Evolutionary conservation across 2,329 filamentous ascomycete species (phyloP), one percentile per base, ranked within the genome.

Genomic region (Dendryphion nanum): DNA sequence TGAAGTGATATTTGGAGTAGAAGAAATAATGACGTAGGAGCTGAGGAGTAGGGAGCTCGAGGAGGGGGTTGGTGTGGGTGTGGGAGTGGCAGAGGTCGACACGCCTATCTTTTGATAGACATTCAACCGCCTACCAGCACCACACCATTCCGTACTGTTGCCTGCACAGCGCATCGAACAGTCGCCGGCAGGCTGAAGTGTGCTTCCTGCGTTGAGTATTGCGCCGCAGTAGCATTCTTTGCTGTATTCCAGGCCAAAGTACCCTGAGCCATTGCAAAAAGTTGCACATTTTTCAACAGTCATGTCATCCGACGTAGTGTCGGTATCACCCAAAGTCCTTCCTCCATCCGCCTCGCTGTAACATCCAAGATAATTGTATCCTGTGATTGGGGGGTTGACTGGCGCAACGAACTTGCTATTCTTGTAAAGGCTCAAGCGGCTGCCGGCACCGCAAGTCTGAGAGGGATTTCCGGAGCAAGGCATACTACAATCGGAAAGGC

Each of bases 211-310:
- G 14, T 45, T 44, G 26, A 55, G 31, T n/a, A 26, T 42, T 5
- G 44, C 30, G 18, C 54, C 57, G 28, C 57, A 62, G 32, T 54
- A 55, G 40, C 50, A 51, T 32, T 53, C 50, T 12, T 36, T 19
- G 18, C 51, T 42, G 23, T 49, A 53, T 18, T 57, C 54, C n/a
- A 69, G 47, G 29, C 69, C 70, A 21, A 68, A 69, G 44, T 67
- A 69, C 1, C 33, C 31, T 13, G 47, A 40, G 14, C 45, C 51
- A 16, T 37, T 40, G 31, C 53, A 46, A 41, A 63, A 70, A 5
- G 54, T 53, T 7, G 59, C 53, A 34, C 51, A 51, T 19, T 59
- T 66, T 50, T 70, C 69, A 30, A 63, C 55, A 19, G 52, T 52
- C 41, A 72, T 48, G 13, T 26, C 32, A n/a, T 42, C 38, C 8